Base-by-base conservation (phyloP, 2,329 filamentous ascomycete genomes). In the Sporothrix curviconia region DNA sequence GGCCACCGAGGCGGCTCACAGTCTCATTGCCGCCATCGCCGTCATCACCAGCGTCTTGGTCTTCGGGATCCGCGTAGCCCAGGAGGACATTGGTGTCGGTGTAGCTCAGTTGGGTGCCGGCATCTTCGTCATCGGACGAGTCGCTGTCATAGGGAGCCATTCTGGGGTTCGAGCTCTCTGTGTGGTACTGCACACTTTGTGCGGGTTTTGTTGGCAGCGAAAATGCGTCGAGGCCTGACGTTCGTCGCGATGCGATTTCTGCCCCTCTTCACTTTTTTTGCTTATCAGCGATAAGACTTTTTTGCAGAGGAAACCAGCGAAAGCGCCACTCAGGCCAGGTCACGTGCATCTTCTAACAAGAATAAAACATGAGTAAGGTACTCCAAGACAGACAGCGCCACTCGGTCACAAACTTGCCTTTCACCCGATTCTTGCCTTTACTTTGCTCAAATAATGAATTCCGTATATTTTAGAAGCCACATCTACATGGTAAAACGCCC, bases 111-210 rank as follows among this genome's bases (percentile, higher is more conserved):
- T 59, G 58, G 15, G 37, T 42, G 19, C 84, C 80, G 6, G 83
- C 81, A 14, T 84, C 79, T 57, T 84, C 85, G 43, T 83, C 88
- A 28, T 78, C 84, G 0, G 89, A 92, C 1, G 86, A 90, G 66
- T 96, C 92, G 69, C 89, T 95, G 65, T 96, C 90, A 74, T 95
- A 95, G 15, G 83, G 78, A 58, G 86, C 78, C 88, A 91, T 92
- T 37, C 32, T 49, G 22, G 4, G 19, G 14, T 19, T n/a, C 32
- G 32, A 25, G n/a, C n/a, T n/a, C n/a, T n/a, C n/a, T n/a, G n/a
- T n/a, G n/a, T n/a, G n/a, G n/a, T n/a, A n/a, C n/a, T n/a, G n/a
- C n/a, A n/a, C n/a, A n/a, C n/a, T n/a, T n/a, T n/a, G n/a, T n/a
- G n/a, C n/a, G n/a, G n/a, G n/a, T n/a, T n/a, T n/a, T n/a, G n/a